These are phyloP conservation scores for Dentipellis sp. DNA, from an alignment of 768 basidiomycete species.

Conservation along the genomic window DNA sequence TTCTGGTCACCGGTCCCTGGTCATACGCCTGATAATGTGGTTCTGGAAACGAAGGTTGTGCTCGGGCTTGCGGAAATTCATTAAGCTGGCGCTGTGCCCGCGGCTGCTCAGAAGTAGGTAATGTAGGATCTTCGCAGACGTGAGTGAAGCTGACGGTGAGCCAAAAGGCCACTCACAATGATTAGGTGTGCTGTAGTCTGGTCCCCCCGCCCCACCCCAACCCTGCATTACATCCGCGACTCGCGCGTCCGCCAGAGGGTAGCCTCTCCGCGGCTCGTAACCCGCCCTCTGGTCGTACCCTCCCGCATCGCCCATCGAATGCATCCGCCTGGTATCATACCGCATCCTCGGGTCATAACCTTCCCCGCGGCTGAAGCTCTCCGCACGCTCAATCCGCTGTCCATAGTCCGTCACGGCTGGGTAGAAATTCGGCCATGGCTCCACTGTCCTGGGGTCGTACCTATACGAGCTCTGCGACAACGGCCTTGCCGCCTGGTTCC, in stretches of 20 bases:
- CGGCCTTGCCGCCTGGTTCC: slow-evolving; percentile 16
- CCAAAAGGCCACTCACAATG: background rate
- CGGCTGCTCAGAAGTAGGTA: too few species aligned
- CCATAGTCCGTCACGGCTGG: background rate
- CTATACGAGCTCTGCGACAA: background rate
- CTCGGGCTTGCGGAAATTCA: too few species aligned
- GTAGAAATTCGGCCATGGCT: too few species aligned
- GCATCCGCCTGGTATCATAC: background rate
- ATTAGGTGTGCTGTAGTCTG: background rate
- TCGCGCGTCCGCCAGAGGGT: background rate
- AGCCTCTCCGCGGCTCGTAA: background rate
- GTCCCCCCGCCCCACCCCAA: background rate
- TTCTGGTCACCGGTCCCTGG: too few species aligned
- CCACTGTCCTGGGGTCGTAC: background rate
- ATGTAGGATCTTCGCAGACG: too few species aligned
- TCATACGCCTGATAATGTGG: too few species aligned
- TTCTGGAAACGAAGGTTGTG: too few species aligned
- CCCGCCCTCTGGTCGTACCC: background rate
- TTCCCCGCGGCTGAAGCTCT: slow-evolving; percentile 14
- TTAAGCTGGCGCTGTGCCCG: too few species aligned
- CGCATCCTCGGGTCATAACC: slow-evolving; percentile 1
- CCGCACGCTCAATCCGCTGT: slow-evolving; percentile 10
- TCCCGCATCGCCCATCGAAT: background rate
- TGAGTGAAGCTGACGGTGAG: too few species aligned
- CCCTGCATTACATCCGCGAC: background rate